Evolutionary conservation across 164 flowering plant species (phyloP).

Genomic region (Buxus sempervirens): DNA sequence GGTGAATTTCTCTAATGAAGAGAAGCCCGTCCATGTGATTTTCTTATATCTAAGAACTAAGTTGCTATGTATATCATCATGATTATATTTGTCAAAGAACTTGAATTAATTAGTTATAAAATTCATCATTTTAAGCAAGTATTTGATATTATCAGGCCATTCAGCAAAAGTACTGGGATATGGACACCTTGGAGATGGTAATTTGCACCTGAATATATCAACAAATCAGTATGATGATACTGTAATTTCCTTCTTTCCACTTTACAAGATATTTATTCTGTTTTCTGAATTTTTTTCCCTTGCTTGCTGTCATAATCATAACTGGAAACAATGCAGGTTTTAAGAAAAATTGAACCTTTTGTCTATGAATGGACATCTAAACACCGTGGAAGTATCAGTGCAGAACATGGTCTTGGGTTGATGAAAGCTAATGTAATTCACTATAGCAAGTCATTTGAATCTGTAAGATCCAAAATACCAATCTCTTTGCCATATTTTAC

Average conservation of each 20-base stretch:
- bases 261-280: neutral
- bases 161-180: conserved; percentile 76
- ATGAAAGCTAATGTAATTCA: conserved; percentile 92
- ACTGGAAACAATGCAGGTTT: conserved; percentile 43
- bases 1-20: neutral
- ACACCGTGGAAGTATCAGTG: conserved; percentile 91
- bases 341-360: conserved; percentile 83
- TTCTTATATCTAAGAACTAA: neutral
- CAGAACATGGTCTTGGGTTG: conserved; percentile 93
- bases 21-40: neutral
- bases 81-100: neutral
- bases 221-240: conserved; percentile 63
- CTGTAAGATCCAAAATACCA: conserved; percentile 42
- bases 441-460: conserved; percentile 83
- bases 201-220: conserved; percentile 91
- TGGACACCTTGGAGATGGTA: conserved; percentile 98
- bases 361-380: conserved; percentile 97
- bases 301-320: neutral
- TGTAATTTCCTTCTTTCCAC: conserved; percentile 39
- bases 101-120: neutral
- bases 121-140: neutral
- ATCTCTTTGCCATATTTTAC: neutral
- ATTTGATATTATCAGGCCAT: conserved; percentile 41
- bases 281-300: neutral
- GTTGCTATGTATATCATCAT: neutral